phyloP scores from a whole-genome alignment of 495 filamentous ascomycete species.

The Lasiosphaeriaceae sp. region DNA sequence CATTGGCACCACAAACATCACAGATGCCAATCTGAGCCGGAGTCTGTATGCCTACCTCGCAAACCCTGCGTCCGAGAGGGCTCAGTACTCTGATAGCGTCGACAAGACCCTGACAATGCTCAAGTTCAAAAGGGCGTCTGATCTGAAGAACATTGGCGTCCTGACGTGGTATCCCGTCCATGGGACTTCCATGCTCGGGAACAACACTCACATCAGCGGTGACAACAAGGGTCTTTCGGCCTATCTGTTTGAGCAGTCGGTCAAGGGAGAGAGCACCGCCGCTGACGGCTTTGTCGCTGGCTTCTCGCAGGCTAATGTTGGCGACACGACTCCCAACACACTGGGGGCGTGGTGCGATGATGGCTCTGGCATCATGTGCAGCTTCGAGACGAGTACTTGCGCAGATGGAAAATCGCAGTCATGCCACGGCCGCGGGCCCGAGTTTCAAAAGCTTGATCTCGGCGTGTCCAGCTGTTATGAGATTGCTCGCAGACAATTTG shows the following conservation, averaged over 20 bases:
- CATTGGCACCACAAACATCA: constrained; percentile 42
- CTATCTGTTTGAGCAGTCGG: constrained; percentile 73
- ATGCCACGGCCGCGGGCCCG: constrained; percentile 80
- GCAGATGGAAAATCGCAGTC: constrained; percentile 60
- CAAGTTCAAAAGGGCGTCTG: constrained; percentile 61
- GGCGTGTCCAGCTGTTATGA: constrained; percentile 72
- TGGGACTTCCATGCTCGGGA: constrained; percentile 84
- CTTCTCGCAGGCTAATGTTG: constrained; percentile 91
- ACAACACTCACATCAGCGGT: constrained; percentile 89
- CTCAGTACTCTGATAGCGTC: constrained; percentile 62
- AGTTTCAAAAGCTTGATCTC: constrained; percentile 64
- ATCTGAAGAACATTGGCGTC: constrained; percentile 66
- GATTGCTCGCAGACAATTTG: constrained; percentile 65
- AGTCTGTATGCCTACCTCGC: constrained; percentile 85
- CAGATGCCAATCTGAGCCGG: constrained; percentile 79
- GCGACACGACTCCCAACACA: constrained; percentile 87
- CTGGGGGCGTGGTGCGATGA: constrained; percentile 80
- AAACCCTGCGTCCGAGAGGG: constrained; percentile 78
- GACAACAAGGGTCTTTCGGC: constrained; percentile 96
- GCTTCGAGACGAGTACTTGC: constrained; percentile 73
- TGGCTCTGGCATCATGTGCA: constrained; percentile 61
- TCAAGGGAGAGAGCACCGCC: constrained; percentile 41
- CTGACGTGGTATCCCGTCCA: constrained; percentile 92
- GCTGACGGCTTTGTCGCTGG: constrained; percentile 73
- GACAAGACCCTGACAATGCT: constrained; percentile 87